Evolutionary conservation across 768 basidiomycete species (phyloP), one percentile per base, ranked within the genome.

Genomic region (Infundibulicybe gibba): DNA sequence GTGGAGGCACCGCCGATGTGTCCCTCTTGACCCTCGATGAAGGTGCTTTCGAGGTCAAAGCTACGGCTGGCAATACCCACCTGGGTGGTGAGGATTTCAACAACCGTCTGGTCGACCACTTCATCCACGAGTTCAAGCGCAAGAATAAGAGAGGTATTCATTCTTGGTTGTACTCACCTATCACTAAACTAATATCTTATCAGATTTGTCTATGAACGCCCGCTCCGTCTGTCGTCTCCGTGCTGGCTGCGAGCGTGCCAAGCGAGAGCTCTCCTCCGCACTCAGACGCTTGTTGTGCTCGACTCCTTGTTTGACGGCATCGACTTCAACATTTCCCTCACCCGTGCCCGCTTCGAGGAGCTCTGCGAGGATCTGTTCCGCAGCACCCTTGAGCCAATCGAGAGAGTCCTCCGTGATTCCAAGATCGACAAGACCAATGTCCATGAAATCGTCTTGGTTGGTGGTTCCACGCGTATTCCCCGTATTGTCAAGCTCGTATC

Each of bases 11-110:
- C 41, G 94, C 93, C 70, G 91, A 94, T 82, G 92, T 94, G 39
- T 94, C 92, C 32, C 87, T 95, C 49, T 71, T 95, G 49, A 93
- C 90, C 50, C 93, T 94, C 54, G 90, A 92, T 66, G 92, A 92
- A 69, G 92, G 92, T 67, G 91, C 94, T 69, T 94, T 94, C 71
- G 92, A 92, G 65, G 93, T 94, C 69, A 89, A 93, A 79, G 91
- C 93, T 48, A 94, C 92, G 48, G 92, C 93, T 47, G 93, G 93
- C 78, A 92, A 94, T 72, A 94, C 92, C 47, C 92, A 95, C 68
- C 79, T 95, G 66, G 93, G 93, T 71, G 93, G 93, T 70, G 93
- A 94, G 66, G 92, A 95, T 69, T 95, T 95, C 56, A 92, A 95
- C 68, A 94, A 94, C 76, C 84, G 90, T 56, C 89, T 95, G 58